Percentiles rank a stretch among this genome's conserved stretches.
phyloP scores from a whole-genome alignment of 73 alveolate species.

The Paramecium caudatum region DNA sequence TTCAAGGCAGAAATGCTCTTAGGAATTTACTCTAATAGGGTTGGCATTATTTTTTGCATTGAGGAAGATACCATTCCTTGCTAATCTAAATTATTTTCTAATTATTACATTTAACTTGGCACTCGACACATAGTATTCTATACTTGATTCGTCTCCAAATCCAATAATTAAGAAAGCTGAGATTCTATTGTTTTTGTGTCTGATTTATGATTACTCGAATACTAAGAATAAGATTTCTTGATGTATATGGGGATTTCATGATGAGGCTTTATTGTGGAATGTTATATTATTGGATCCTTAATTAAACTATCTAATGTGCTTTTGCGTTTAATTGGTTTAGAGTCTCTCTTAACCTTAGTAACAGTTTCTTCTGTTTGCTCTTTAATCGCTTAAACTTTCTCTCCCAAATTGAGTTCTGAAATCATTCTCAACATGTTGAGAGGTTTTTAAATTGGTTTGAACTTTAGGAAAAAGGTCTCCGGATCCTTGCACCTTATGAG shows the following conservation, averaged over 20 bases:
- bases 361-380: neutral
- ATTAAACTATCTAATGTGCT: neutral
- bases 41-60: neutral
- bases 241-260: neutral
- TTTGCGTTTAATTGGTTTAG: neutral
- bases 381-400: neutral
- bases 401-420: constrained; percentile 30
- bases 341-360: neutral
- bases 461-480: constrained; percentile 29
- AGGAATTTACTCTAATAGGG: neutral
- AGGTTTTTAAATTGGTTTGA: constrained; percentile 56
- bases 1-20: constrained; percentile 11
- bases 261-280: neutral
- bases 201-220: too few relatives aligned
- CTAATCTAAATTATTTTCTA: neutral
- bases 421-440: constrained; percentile 60
- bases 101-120: constrained; percentile 35
- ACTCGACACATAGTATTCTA: neutral
- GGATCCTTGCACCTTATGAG: constrained; percentile 61
- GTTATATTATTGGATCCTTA: neutral
- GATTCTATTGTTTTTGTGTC: too few relatives aligned
- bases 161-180: too few relatives aligned
- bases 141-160: too few relatives aligned
- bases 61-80: constrained; percentile 5
- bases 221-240: constrained; percentile 31